phyloP scores from a whole-genome alignment of 163 green algal species.

The Chloroidium sp. region DNA sequence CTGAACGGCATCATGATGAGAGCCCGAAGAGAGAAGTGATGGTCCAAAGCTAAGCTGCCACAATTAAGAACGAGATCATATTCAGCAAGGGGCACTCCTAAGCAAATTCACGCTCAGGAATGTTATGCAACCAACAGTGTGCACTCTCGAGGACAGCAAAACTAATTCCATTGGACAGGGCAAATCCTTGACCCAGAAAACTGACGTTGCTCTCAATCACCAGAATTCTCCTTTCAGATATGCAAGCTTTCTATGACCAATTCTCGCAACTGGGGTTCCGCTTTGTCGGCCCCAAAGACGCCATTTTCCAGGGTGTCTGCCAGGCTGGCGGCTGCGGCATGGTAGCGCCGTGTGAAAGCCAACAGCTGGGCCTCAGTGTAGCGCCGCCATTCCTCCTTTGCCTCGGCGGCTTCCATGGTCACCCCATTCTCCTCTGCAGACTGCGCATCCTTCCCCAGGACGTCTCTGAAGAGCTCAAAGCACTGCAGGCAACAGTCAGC shows the following conservation, averaged over 20 bases:
- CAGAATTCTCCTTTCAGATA: background rate
- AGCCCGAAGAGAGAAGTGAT: too few species aligned
- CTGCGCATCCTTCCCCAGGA: slow-evolving; percentile 7
- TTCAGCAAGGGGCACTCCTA: too few species aligned
- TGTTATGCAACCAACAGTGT: too few species aligned
- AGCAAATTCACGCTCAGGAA: too few species aligned
- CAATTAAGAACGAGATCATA: too few species aligned
- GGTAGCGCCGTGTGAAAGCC: slow-evolving; percentile 26
- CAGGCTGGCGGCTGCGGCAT: slow-evolving; percentile 17
- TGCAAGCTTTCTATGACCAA: background rate
- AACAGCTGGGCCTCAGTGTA: slow-evolving; percentile 19
- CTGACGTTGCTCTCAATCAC: too few species aligned
- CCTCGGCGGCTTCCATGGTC: background rate
- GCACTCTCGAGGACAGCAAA: too few species aligned
- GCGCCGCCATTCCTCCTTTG: slow-evolving; percentile 8
- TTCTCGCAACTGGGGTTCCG: background rate
- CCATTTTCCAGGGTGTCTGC: slow-evolving; percentile 14
- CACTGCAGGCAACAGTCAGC: background rate
- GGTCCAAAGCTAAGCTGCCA: too few species aligned
- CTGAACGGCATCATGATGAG: too few species aligned
- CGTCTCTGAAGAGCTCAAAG: slow-evolving; percentile 17
- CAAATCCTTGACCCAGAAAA: too few species aligned
- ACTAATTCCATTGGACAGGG: too few species aligned
- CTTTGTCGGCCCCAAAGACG: slow-evolving; percentile 2
- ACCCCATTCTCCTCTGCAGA: background rate